Conservation (phyloP, 2,329 filamentous ascomycete species). For the Cladosporium phlei region DNA sequence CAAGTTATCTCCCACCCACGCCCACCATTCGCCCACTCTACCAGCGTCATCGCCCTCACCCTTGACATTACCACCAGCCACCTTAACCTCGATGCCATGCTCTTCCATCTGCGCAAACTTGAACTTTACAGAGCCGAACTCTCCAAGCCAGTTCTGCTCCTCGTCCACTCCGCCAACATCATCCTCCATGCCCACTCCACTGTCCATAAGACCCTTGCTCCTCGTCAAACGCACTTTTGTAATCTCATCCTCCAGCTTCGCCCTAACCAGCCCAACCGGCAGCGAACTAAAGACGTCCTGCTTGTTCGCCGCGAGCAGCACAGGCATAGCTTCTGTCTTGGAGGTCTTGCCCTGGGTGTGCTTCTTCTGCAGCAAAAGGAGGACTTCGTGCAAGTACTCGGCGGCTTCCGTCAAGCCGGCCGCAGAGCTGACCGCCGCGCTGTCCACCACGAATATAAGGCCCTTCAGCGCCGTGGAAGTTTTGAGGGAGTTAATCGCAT, state of each 20-base stretch:
- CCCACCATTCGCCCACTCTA: constrained; percentile 81
- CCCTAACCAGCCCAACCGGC: constrained; percentile 69
- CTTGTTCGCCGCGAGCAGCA: constrained; percentile 91
- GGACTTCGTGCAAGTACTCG: constrained; percentile 79
- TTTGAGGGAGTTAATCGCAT: constrained; percentile 53
- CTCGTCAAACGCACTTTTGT: constrained; percentile 69
- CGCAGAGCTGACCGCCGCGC: constrained; percentile 40
- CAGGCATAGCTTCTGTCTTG: constrained; percentile 59
- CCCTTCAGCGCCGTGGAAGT: constrained; percentile 56
- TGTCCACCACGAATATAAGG: constrained; percentile 85
- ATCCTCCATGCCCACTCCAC: constrained; percentile 65
- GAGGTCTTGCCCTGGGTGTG: constrained; percentile 53
- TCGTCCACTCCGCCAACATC: constrained; percentile 59
- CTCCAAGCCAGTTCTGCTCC: constrained; percentile 73
- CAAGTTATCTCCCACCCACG: constrained; percentile 65
- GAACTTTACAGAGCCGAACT: constrained; percentile 73
- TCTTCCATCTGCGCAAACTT: constrained; percentile 77
- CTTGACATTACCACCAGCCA: constrained; percentile 69
- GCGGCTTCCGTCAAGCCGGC: constrained; percentile 65
- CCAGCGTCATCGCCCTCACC: constrained; percentile 59
- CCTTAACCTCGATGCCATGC: constrained; percentile 71
- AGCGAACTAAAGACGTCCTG: constrained; percentile 90
- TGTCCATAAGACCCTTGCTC: constrained; percentile 77
- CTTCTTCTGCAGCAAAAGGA: constrained; percentile 76
- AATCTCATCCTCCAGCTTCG: constrained; percentile 74